These are phyloP conservation scores for Athelia sp. DNA, from an alignment of 1,284 basidiomycete species.

Conservation along the genomic window DNA sequence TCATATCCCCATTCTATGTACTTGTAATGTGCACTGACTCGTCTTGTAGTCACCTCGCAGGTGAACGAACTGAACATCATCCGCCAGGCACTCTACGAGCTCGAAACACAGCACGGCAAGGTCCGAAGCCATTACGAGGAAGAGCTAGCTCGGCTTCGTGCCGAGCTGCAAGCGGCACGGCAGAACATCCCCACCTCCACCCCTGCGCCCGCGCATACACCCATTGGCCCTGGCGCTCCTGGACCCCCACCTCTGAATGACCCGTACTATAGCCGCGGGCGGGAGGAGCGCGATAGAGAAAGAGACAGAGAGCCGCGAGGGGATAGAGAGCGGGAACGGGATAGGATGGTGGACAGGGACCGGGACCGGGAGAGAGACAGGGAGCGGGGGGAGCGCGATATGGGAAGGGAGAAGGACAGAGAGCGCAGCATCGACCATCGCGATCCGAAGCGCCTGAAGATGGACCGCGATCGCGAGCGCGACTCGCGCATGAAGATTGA, in stretches of 20 bases:
- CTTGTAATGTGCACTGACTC: background rate
- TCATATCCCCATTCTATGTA: background rate
- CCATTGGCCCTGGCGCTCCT: constrained; percentile 21
- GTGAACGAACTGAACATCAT: constrained; percentile 48
- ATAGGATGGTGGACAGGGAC: constrained; percentile 15
- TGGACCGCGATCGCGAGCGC: constrained; percentile 16
- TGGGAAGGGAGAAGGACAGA: constrained; percentile 15
- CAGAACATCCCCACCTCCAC: constrained; percentile 22
- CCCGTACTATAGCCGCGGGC: constrained; percentile 34
- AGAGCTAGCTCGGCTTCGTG: constrained; percentile 57
- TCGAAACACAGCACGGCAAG: constrained; percentile 54
- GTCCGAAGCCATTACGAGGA: constrained; percentile 56
- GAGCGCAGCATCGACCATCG: constrained; percentile 26
- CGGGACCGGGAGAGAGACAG: constrained; percentile 20
- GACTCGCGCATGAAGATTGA: constrained; percentile 30
- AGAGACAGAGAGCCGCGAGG: constrained; percentile 25
- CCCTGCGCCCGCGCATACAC: constrained; percentile 26
- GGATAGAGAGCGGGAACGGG: constrained; percentile 26
- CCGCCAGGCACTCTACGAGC: constrained; percentile 52
- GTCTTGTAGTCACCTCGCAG: constrained; percentile 28
- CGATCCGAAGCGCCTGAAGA: constrained; percentile 43
- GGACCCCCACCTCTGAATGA: constrained; percentile 15
- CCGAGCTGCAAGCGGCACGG: constrained; percentile 52
- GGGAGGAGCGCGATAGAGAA: constrained; percentile 28
- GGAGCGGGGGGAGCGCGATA: constrained; percentile 10